These are phyloP conservation scores for Fraxinus nigra DNA, from an alignment of 305 asterid species.

Conservation along the genomic window DNA sequence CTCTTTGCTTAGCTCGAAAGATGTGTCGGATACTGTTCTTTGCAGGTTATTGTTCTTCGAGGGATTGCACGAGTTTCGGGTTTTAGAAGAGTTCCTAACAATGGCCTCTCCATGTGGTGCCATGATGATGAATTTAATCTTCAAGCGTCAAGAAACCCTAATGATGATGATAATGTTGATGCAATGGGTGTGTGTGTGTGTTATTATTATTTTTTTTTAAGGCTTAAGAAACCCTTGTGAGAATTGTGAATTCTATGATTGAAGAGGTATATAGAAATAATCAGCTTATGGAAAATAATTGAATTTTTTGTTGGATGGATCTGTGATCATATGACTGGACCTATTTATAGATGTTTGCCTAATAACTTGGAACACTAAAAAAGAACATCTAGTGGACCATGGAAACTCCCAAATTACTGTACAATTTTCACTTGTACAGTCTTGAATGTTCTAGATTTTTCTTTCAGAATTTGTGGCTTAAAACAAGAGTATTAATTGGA, in stretches of 20 bases:
- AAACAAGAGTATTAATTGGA: not conserved
- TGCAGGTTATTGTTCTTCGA: conserved; percentile 34
- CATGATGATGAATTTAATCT: conserved; percentile 16
- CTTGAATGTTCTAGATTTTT: conserved; percentile 20
- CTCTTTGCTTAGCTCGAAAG: conserved; percentile 35
- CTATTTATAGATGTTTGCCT: conserved; percentile 27
- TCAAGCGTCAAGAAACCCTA: not conserved
- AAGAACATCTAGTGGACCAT: conserved; percentile 27
- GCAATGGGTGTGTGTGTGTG: not conserved
- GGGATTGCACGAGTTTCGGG: conserved; percentile 25
- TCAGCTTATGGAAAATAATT: not conserved
- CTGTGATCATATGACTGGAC: not conserved
- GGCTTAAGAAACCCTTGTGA: not conserved
- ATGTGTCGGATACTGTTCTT: conserved; percentile 40
- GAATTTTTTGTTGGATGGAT: not conserved
- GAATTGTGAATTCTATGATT: not conserved
- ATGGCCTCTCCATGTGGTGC: conserved; percentile 45
- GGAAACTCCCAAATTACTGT: conserved; percentile 28
- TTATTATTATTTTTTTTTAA: no score
- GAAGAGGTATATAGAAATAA: not conserved
- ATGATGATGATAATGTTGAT: not conserved
- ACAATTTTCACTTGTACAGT: conserved; percentile 10
- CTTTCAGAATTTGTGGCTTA: not conserved
- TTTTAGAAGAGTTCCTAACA: conserved; percentile 7
- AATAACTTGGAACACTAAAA: not conserved